phyloP scores from a whole-genome alignment of 345 rosid genomes.

The Bruguiera gymnorhiza region DNA sequence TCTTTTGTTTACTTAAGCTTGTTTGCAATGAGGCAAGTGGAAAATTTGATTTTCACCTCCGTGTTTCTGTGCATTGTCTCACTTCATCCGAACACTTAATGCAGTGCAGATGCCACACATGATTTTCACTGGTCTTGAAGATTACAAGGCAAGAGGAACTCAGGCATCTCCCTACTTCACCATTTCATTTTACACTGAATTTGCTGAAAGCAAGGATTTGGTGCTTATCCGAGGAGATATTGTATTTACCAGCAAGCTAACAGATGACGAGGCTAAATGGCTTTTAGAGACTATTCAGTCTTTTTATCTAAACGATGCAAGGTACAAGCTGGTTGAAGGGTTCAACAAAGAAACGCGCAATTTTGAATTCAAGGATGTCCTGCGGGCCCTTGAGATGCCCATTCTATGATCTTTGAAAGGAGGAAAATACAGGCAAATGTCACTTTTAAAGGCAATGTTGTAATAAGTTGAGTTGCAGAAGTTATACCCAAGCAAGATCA shows the following conservation, averaged over 20 bases:
- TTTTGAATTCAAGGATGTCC: constrained; percentile 86
- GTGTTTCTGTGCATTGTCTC: constrained; percentile 3
- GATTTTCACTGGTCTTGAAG: constrained; percentile 90
- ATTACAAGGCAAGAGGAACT: constrained; percentile 95
- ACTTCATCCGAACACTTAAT: constrained; percentile 15
- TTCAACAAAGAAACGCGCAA: constrained; percentile 76
- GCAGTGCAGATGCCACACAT: constrained; percentile 92
- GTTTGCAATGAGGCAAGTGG: background rate
- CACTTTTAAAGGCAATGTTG: background rate
- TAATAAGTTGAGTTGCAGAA: background rate
- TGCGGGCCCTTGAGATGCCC: constrained; percentile 80
- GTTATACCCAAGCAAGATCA: background rate
- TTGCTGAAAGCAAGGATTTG: constrained; percentile 74
- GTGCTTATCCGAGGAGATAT: constrained; percentile 83
- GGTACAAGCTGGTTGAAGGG: constrained; percentile 73
- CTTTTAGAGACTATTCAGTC: constrained; percentile 86
- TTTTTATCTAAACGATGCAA: constrained; percentile 72
- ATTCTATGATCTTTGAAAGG: constrained; percentile 32
- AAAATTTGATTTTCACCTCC: background rate
- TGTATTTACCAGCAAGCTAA: constrained; percentile 86
- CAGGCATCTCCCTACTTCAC: constrained; percentile 88
- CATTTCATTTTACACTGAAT: constrained; percentile 64
- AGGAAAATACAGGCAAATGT: background rate
- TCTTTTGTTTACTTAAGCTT: background rate
- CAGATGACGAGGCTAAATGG: constrained; percentile 82